Evolutionary conservation across 2,329 filamentous ascomycete species (phyloP).

Genomic region (Helotiales sp.): DNA sequence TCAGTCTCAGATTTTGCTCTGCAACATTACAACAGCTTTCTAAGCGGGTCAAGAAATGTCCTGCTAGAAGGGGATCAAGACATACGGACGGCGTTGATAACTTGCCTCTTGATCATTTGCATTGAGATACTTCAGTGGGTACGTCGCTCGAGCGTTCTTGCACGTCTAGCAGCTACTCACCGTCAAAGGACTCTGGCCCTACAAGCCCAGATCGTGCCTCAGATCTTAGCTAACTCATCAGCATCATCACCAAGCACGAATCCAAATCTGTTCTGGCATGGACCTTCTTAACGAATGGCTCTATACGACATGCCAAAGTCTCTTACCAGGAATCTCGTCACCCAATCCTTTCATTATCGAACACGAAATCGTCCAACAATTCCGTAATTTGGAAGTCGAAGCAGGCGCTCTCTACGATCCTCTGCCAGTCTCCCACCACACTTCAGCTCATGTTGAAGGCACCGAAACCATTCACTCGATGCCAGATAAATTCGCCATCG

Average conservation of each 20-base stretch:
- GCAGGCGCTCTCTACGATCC: background rate
- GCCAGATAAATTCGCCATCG: background rate
- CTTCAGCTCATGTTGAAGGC: background rate
- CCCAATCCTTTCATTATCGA: background rate
- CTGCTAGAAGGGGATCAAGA: background rate
- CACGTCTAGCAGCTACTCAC: too few species aligned
- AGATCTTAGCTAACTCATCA: too few species aligned
- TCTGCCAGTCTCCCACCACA: background rate
- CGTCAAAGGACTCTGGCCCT: too few species aligned
- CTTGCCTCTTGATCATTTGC: conserved; percentile 9
- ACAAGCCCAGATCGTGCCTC: too few species aligned
- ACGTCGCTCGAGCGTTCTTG: too few species aligned
- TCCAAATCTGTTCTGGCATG: background rate
- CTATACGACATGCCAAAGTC: background rate
- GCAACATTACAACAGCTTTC: conserved; percentile 6
- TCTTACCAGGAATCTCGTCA: background rate
- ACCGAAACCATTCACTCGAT: background rate
- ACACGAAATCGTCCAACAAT: conserved; percentile 7
- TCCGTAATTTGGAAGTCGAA: conserved; percentile 5
- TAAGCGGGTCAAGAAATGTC: conserved; percentile 1
- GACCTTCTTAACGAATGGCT: conserved; percentile 8
- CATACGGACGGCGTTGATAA: conserved; percentile 4
- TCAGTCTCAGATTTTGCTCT: conserved; percentile 2
- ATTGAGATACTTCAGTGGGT: conserved; percentile 10
- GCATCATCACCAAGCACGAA: conserved; percentile 5